Evolutionary conservation across 2,329 filamentous ascomycete species (phyloP).

Genomic region (Colletotrichum cuscutae): DNA sequence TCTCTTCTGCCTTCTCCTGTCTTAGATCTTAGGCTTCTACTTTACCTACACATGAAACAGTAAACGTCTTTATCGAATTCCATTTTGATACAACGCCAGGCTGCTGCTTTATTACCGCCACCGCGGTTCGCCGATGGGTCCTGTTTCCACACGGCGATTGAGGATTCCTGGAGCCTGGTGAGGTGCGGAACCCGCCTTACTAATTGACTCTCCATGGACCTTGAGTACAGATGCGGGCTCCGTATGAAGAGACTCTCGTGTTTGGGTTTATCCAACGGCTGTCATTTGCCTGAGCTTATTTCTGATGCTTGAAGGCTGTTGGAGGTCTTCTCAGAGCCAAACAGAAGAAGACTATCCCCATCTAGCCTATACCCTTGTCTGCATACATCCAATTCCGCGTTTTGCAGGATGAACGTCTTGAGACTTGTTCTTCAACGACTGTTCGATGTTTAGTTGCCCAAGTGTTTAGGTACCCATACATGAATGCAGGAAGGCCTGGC

Average conservation of each 20-base stretch:
- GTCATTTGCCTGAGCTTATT: neutral
- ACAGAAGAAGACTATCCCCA: neutral
- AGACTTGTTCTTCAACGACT: neutral
- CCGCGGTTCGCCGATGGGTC: slow-evolving; percentile 18
- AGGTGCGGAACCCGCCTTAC: neutral
- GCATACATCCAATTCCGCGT: neutral
- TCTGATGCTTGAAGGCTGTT: neutral
- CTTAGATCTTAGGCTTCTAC: neutral
- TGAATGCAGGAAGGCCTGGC: neutral
- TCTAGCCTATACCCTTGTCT: neutral
- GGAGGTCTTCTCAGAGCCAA: neutral
- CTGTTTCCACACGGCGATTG: slow-evolving; percentile 20
- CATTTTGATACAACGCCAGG: neutral
- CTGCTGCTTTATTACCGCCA: slow-evolving; percentile 5
- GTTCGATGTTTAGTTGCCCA: neutral
- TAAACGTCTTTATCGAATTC: neutral
- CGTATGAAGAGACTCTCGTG: neutral
- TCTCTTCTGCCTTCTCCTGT: neutral
- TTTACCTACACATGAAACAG: neutral
- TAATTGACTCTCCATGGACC: neutral
- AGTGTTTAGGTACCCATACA: neutral
- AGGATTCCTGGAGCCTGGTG: slow-evolving; percentile 4
- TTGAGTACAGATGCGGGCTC: neutral
- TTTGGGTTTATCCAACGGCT: neutral
- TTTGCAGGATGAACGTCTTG: neutral